Percentiles rank a stretch among this genome's conserved stretches.
These are phyloP conservation scores for Conringia planisiliqua DNA, from an alignment of 345 rosid species.

Conservation along the genomic window DNA sequence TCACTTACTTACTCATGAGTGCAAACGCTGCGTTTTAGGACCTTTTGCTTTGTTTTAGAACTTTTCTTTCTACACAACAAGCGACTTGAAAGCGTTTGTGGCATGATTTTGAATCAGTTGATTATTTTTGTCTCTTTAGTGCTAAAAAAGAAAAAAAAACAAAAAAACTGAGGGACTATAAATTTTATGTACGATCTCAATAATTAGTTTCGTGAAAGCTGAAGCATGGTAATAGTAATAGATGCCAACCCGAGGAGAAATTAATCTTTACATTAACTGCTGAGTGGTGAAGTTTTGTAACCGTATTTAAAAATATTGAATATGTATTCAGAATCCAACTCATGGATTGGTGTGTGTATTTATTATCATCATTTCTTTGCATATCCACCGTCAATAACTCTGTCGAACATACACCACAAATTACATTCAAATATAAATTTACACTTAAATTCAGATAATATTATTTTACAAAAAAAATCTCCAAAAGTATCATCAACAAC, in stretches of 20 bases:
- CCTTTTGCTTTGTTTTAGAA: not conserved
- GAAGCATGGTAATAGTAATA: conserved; percentile 9
- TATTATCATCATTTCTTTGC: not conserved
- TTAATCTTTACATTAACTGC: conserved; percentile 26
- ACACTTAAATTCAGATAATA: no score
- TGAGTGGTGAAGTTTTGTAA: conserved; percentile 11
- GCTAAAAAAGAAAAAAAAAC: not conserved
- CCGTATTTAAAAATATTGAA: not conserved
- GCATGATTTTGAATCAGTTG: conserved; percentile 9
- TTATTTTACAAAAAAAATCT: not conserved
- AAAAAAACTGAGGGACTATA: not conserved
- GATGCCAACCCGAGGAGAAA: conserved; percentile 3
- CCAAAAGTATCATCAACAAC: not conserved
- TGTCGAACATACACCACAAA: not conserved
- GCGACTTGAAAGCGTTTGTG: not conserved
- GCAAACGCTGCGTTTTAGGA: conserved; percentile 15
- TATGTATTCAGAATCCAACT: conserved; percentile 24
- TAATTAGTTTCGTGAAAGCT: conserved; percentile 14
- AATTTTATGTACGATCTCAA: not conserved
- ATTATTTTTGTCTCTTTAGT: not conserved
- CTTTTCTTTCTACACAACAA: not conserved
- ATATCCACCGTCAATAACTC: conserved; percentile 24
- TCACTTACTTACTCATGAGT: not conserved
- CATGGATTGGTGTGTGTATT: conserved; percentile 30
- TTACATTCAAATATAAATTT: no score